Evolutionary conservation across 2,329 filamentous ascomycete species (phyloP).

Genomic region (Ascochyta viciae-villosae): DNA sequence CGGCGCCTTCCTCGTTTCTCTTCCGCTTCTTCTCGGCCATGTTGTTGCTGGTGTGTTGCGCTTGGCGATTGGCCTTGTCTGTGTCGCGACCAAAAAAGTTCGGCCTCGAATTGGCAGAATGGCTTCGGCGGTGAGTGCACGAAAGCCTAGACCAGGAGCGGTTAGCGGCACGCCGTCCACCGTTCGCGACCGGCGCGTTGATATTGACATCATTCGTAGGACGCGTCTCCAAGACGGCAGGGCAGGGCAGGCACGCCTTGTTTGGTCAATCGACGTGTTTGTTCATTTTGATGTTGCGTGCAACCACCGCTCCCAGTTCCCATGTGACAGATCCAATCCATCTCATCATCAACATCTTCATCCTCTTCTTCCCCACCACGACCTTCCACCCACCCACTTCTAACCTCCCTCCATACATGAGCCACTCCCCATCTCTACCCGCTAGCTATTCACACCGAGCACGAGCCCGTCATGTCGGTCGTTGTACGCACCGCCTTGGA

Average conservation of each 20-base stretch:
- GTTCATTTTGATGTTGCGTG: background rate
- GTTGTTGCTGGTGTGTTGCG: constrained; percentile 19
- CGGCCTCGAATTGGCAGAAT: constrained; percentile 28
- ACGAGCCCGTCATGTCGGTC: constrained; percentile 23
- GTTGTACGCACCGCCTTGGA: constrained; percentile 35
- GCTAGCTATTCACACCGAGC: background rate
- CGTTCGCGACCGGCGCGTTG: constrained; percentile 8
- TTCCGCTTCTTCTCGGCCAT: constrained; percentile 51
- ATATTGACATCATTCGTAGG: constrained; percentile 7
- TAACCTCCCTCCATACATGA: background rate
- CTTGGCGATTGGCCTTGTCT: constrained; percentile 9
- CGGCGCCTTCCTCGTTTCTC: constrained; percentile 39
- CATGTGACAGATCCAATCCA: background rate
- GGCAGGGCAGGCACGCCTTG: background rate
- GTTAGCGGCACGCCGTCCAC: background rate
- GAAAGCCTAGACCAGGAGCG: background rate
- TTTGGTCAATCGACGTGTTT: background rate
- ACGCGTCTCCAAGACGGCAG: constrained; percentile 6
- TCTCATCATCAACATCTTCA: too few species aligned
- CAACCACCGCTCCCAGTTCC: background rate
- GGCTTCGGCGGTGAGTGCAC: constrained; percentile 1
- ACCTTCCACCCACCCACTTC: background rate
- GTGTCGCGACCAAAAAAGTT: constrained; percentile 33
- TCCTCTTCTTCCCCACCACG: background rate
- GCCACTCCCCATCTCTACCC: background rate